These are phyloP conservation scores for Metarhizium humberi DNA, from an alignment of 2,329 filamentous ascomycete genomes.

Conservation along the genomic window DNA sequence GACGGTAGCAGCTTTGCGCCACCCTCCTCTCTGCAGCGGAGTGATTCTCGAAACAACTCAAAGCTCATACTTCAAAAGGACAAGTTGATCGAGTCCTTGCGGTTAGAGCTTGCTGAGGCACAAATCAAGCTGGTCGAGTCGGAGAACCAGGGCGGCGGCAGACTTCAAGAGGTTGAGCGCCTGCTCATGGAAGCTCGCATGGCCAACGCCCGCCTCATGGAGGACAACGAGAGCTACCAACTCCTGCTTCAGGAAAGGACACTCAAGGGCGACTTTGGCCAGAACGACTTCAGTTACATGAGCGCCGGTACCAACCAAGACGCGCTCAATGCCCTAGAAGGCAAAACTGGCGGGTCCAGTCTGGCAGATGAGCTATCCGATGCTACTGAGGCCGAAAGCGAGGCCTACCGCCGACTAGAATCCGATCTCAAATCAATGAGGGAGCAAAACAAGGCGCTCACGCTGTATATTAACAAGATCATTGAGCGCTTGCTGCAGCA, in stretches of 20 bases:
- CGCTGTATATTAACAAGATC: conserved; percentile 98
- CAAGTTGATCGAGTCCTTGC: conserved; percentile 85
- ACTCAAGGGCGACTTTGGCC: conserved; percentile 84
- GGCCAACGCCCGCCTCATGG: conserved; percentile 92
- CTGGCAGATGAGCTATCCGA: conserved; percentile 86
- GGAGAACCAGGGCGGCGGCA: conserved; percentile 84
- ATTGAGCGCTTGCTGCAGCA: conserved; percentile 91
- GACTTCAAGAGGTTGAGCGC: conserved; percentile 82
- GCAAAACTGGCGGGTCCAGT: conserved; percentile 41
- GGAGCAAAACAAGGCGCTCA: conserved; percentile 95
- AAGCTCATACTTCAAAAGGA: conserved; percentile 92
- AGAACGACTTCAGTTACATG: conserved; percentile 69
- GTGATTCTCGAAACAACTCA: conserved; percentile 81
- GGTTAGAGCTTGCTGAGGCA: conserved; percentile 85
- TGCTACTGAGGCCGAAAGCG: conserved; percentile 49
- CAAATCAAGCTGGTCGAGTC: conserved; percentile 94
- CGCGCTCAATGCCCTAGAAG: conserved; percentile 55
- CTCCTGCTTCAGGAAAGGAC: conserved; percentile 91
- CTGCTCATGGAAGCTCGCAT: conserved; percentile 86
- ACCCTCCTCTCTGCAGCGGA: conserved; percentile 72
- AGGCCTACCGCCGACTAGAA: conserved; percentile 61
- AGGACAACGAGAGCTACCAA: conserved; percentile 98
- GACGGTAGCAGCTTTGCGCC: conserved; percentile 78
- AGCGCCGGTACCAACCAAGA: conserved; percentile 50
- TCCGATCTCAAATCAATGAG: conserved; percentile 69